Evolutionary conservation across 2,329 filamentous ascomycete genomes (phyloP).

Genomic region (Plectosphaerella sp.): DNA sequence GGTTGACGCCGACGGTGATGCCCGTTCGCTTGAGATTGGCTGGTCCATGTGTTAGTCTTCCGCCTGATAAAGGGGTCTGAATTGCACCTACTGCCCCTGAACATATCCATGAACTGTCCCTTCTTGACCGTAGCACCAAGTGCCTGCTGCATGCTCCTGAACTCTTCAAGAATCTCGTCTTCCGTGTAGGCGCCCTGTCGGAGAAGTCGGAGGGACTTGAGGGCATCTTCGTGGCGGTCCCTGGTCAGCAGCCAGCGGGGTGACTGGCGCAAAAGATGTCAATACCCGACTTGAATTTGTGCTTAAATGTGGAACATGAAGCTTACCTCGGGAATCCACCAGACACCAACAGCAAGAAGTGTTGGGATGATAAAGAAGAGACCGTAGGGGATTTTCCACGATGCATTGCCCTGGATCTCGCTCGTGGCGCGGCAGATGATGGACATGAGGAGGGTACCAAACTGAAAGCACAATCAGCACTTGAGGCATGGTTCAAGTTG

Average conservation of each 20-base stretch:
- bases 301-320: too few relatives aligned
- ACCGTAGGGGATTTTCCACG: conserved; percentile 26
- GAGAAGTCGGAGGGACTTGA: conserved; percentile 13
- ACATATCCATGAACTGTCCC: conserved; percentile 1
- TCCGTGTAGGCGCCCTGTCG: conserved; percentile 4
- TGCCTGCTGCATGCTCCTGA: conserved; percentile 1
- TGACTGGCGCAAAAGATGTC: conserved; percentile 9
- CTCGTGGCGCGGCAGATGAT: conserved; percentile 22
- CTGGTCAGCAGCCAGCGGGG: conserved; percentile 18
- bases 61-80: too few relatives aligned
- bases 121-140: not conserved
- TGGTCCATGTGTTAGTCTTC: not conserved
- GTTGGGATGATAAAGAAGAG: conserved; percentile 25
- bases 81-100: conserved; percentile 7
- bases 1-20: conserved; percentile 6
- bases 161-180: conserved; percentile 2
- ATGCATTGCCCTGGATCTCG: conserved; percentile 18
- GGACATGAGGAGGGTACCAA: conserved; percentile 15
- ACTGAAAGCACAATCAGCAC: not conserved
- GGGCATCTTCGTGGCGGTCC: conserved; percentile 13
- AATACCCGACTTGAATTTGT: not conserved
- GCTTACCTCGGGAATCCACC: conserved; percentile 18
- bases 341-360: conserved; percentile 16
- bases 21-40: conserved; percentile 4
- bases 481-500: not conserved